These are phyloP conservation scores for Luzula sylvatica DNA, from an alignment of 176 grass and related monocot species.

Conservation along the genomic window DNA sequence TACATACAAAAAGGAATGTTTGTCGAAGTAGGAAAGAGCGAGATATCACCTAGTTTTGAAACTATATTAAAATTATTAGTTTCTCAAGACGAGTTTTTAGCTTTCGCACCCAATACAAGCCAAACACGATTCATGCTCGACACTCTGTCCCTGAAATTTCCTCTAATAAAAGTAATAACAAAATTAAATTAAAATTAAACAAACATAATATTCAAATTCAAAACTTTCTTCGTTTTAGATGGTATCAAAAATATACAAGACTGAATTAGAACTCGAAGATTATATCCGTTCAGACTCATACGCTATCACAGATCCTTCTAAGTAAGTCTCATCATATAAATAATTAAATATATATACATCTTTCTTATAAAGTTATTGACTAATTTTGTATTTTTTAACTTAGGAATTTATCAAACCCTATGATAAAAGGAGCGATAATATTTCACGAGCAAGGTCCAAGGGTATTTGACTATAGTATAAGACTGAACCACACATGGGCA, in stretches of 20 bases:
- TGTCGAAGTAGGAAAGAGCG: conserved; percentile 37
- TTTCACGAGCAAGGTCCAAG: conserved; percentile 31
- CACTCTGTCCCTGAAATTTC: conserved; percentile 27
- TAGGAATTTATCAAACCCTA: conserved; percentile 38
- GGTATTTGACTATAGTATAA: conserved; percentile 45
- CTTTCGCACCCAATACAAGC: conserved; percentile 30
- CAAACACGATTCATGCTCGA: conserved; percentile 27
- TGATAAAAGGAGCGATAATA: conserved; percentile 36
- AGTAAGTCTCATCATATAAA: conserved; percentile 19
- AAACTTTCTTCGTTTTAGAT: conserved; percentile 22
- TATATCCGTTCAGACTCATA: conserved; percentile 38
- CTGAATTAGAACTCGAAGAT: conserved; percentile 33
- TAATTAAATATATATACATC: not conserved
- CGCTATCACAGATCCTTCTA: conserved; percentile 24
- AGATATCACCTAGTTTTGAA: conserved; percentile 42
- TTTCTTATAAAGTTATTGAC: not conserved
- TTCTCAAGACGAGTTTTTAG: conserved; percentile 28
- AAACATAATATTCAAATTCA: not conserved
- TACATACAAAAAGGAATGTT: conserved; percentile 38
- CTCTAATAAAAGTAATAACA: conserved; percentile 28
- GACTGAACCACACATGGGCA: conserved; percentile 43
- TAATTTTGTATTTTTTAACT: conserved; percentile 8
- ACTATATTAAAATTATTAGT: conserved; percentile 28
- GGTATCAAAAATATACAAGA: conserved; percentile 34
- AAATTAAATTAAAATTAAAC: not conserved